Percentiles rank a stretch among this genome's conserved stretches.
These are phyloP conservation scores for Gastrolobium bilobum DNA, from an alignment of 306 rosid genomes.

Conservation along the genomic window DNA sequence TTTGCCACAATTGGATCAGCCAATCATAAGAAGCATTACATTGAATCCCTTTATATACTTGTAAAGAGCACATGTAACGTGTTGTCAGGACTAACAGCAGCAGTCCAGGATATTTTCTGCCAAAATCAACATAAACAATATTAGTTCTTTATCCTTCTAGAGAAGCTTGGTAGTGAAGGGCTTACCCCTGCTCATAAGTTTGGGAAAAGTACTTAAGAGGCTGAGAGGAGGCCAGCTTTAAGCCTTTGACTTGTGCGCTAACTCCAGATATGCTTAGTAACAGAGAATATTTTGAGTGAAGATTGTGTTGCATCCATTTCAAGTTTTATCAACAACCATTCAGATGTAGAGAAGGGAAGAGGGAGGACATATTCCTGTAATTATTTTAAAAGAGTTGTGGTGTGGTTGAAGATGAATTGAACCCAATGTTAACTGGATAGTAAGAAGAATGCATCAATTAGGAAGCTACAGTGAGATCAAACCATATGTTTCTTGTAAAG, in stretches of 20 bases:
- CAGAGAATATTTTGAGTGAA: background rate
- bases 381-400: background rate
- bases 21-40: slow-evolving; percentile 3
- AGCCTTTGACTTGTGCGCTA: background rate
- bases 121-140: background rate
- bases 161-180: slow-evolving; percentile 17
- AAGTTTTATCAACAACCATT: slow-evolving; percentile 14
- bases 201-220: background rate
- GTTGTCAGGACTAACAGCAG: background rate
- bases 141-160: background rate
- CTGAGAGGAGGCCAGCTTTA: slow-evolving; percentile 6
- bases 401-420: slow-evolving; percentile 9
- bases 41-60: slow-evolving; percentile 26
- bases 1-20: slow-evolving; percentile 12
- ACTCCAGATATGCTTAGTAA: background rate
- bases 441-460: background rate
- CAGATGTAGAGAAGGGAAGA: background rate
- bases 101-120: slow-evolving; percentile 25
- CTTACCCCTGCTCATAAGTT: background rate
- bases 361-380: background rate
- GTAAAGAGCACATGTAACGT: slow-evolving; percentile 17
- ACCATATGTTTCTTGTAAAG: slow-evolving; percentile 22
- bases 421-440: background rate
- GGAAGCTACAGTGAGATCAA: slow-evolving; percentile 3
- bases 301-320: slow-evolving; percentile 26